Evolutionary conservation across 2,329 filamentous ascomycete species (phyloP), one percentile per base, ranked within the genome.

Genomic region (Gnomoniopsis smithogilvyi): DNA sequence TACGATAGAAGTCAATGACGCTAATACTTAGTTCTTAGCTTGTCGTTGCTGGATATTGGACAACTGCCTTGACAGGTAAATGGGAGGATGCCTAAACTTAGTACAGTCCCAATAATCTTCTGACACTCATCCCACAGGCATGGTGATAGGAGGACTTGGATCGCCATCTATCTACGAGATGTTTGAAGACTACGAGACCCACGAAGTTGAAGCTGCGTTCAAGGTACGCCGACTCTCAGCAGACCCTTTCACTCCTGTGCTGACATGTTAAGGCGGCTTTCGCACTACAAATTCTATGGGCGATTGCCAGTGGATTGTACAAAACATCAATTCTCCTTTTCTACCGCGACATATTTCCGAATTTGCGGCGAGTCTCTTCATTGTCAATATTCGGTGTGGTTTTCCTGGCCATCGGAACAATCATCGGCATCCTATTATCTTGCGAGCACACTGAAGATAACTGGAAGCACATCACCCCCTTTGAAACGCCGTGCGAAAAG

Each of bases 241-340:
- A 3, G 26, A 14, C 7, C 19, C 3, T 1, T 0, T 19, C 34
- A 10, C 34, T n/a, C 49, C 2, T 49, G 2, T 6, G 7, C 1
- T 43, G 15, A 41, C 15, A 41, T 17, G 3, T 2, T n/a, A 34
- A 56, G 54, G 50, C 50, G 12, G 48, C 54, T 2, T 51, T 56
- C n/a, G 47, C 47, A 19, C 33, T 56, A 19, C 54, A 56, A 10
- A 51, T 56, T 30, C 45, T 56, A 3, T 56, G 47, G 54, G 34
- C 45, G 3, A 19, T 56, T 21, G 54, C 54, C 19, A 48, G 45
- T 2, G 54, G 54, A 6, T 34, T 56, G 2, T 56, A 56, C 36
- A 56, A 56, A n/a, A 26, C 19, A n/a, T 56, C 54, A 10, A 43
- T 56, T 30, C 47, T 56, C 1, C 54, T 56, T 24, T 50, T 56